Percentiles rank a stretch among this genome's conserved stretches.
Conservation (phyloP, 345 rosid genomes). For the Sonneratia caseolaris region DNA sequence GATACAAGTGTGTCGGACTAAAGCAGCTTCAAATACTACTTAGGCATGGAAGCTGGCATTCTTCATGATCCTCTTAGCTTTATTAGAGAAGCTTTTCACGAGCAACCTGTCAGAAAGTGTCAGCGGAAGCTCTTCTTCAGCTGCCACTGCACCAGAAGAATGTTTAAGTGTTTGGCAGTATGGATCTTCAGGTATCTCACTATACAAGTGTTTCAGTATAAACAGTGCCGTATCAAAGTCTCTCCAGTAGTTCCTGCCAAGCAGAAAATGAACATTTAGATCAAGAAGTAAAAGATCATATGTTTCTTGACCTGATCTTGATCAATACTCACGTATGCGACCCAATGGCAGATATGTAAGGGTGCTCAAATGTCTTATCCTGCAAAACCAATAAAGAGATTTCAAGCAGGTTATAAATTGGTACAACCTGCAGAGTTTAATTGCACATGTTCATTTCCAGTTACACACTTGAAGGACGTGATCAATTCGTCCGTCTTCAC, state of each 20-base stretch:
- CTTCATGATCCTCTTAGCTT: conserved; percentile 36
- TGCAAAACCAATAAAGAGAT: conserved; percentile 17
- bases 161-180: conserved; percentile 23
- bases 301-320: not conserved
- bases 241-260: conserved; percentile 62
- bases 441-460: not conserved
- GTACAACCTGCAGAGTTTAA: not conserved
- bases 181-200: conserved; percentile 60
- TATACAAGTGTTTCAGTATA: conserved; percentile 74
- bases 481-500: conserved; percentile 76
- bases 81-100: conserved; percentile 47
- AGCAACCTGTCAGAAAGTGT: conserved; percentile 49
- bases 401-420: not conserved
- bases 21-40: not conserved
- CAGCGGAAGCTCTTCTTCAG: conserved; percentile 67
- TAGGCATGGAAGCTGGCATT: conserved; percentile 2
- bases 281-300: not conserved
- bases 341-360: conserved; percentile 91
- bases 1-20: not conserved
- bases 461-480: conserved; percentile 77
- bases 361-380: conserved; percentile 93
- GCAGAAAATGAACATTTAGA: not conserved
- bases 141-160: conserved; percentile 11
- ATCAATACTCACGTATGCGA: conserved; percentile 67
- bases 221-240: conserved; percentile 87